Evolutionary conservation across 805 yeast species (phyloP).

Genomic region (Ogataea haglerorum): DNA sequence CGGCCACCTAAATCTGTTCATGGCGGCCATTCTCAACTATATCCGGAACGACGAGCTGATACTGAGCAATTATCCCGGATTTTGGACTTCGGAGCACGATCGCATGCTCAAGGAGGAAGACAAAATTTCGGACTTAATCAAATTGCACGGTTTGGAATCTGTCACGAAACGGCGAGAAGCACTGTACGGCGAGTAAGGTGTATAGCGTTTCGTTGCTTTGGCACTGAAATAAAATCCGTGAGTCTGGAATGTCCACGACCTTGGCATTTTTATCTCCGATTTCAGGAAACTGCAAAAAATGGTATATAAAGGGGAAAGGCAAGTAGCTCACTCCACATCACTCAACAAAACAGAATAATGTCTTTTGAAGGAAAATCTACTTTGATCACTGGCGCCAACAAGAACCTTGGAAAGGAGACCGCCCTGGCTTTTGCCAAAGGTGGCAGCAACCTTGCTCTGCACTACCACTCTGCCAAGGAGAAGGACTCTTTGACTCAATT

Average conservation of each 20-base stretch:
- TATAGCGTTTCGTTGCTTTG: not conserved
- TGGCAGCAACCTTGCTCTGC: constrained; percentile 53
- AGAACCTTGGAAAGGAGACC: constrained; percentile 55
- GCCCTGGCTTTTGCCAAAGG: constrained; percentile 51
- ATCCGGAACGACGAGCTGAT: constrained; percentile 29
- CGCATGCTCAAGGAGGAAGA: constrained; percentile 25
- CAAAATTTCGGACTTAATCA: constrained; percentile 21
- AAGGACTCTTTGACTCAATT: constrained; percentile 35
- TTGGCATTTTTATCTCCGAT: not conserved
- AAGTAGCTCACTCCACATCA: not conserved
- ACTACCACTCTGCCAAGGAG: constrained; percentile 47
- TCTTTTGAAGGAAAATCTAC: constrained; percentile 47
- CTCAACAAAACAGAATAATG: constrained; percentile 4
- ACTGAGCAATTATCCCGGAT: constrained; percentile 27
- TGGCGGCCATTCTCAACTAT: constrained; percentile 30
- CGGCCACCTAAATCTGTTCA: constrained; percentile 31
- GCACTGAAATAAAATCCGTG: constrained; percentile 1
- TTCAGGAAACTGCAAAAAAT: not conserved
- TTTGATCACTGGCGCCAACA: constrained; percentile 58
- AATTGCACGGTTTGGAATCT: constrained; percentile 31
- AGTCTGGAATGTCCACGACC: not conserved
- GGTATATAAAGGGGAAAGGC: not conserved
- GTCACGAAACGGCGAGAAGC: constrained; percentile 33
- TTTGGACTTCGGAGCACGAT: constrained; percentile 34
- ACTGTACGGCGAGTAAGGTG: constrained; percentile 19